These are phyloP conservation scores for Tolypocladium guangdongense DNA, from an alignment of 2,329 filamentous ascomycete genomes.

Conservation along the genomic window DNA sequence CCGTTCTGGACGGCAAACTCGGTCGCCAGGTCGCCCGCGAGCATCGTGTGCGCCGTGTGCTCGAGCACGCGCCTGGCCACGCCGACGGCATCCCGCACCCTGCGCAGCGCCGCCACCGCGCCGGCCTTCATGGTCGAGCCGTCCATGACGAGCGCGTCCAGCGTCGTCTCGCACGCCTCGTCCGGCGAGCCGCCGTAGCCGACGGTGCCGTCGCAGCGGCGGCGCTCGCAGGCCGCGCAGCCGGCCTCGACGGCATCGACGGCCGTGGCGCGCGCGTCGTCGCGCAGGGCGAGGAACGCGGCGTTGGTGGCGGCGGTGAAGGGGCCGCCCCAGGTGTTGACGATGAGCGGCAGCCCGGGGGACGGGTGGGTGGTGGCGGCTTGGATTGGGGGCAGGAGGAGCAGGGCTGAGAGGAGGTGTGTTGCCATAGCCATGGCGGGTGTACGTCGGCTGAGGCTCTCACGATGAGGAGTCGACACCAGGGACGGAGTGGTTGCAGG, in stretches of 20 bases:
- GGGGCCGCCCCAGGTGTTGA: slow-evolving; percentile 44
- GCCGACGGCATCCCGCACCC: slow-evolving; percentile 35
- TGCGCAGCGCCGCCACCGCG: slow-evolving; percentile 39
- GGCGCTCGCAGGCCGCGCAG: slow-evolving; percentile 37
- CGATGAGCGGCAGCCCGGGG: slow-evolving; percentile 31
- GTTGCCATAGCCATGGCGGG: slow-evolving; percentile 4
- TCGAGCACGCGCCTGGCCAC: slow-evolving; percentile 41
- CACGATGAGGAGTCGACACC: neutral
- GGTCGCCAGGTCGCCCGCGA: slow-evolving; percentile 42
- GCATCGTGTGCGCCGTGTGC: slow-evolving; percentile 38
- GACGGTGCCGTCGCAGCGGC: slow-evolving; percentile 43
- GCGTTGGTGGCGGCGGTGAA: slow-evolving; percentile 42
- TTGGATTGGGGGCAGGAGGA: slow-evolving; percentile 4
- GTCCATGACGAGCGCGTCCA: slow-evolving; percentile 50
- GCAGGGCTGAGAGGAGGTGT: slow-evolving; percentile 4
- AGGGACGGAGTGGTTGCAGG: no score
- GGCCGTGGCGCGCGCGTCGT: slow-evolving; percentile 20
- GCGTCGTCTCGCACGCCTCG: slow-evolving; percentile 45
- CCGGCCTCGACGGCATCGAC: slow-evolving; percentile 42
- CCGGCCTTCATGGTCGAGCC: slow-evolving; percentile 41
- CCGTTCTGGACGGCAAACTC: slow-evolving; percentile 40
- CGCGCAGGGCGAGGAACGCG: slow-evolving; percentile 28
- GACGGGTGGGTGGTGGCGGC: slow-evolving; percentile 18
- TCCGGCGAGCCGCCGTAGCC: slow-evolving; percentile 45
- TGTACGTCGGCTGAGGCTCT: neutral